Percentiles rank a stretch among this genome's conserved stretches.
Conservation (phyloP, 106 monocot genomes). For the Triglochin maritima region DNA sequence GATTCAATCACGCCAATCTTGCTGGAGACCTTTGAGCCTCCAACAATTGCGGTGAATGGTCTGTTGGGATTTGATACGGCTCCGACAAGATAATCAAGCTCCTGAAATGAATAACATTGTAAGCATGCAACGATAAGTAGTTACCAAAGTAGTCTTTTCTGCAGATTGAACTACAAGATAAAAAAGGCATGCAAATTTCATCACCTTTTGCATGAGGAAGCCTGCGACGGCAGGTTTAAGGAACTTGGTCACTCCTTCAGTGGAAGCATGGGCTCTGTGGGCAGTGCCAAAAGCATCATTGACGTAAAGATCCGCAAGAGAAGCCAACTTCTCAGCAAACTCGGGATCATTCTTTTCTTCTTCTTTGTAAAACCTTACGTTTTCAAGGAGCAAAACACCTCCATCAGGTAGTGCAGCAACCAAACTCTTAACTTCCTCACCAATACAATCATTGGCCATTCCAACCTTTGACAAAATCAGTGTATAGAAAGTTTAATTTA, state of each 20-base stretch:
- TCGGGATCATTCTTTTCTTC: slow-evolving; percentile 16
- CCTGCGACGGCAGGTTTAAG: slow-evolving; percentile 8
- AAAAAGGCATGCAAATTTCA: too few relatives aligned
- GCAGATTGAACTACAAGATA: too few relatives aligned
- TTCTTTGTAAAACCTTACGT: slow-evolving; percentile 14
- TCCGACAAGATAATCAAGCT: slow-evolving; percentile 26
- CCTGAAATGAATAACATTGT: slow-evolving; percentile 4
- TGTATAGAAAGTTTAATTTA: too few relatives aligned
- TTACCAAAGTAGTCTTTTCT: too few relatives aligned
- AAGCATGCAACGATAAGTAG: background rate
- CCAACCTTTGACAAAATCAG: background rate
- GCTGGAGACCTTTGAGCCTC: slow-evolving; percentile 19
- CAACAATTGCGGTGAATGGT: slow-evolving; percentile 22
- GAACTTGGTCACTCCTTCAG: slow-evolving; percentile 14
- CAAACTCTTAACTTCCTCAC: slow-evolving; percentile 9
- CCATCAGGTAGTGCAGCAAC: slow-evolving; percentile 7
- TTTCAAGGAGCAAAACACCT: slow-evolving; percentile 13
- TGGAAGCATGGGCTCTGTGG: slow-evolving; percentile 17
- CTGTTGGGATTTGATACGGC: slow-evolving; percentile 22
- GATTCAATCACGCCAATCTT: slow-evolving; percentile 25
- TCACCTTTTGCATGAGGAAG: slow-evolving; percentile 14
- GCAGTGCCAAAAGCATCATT: slow-evolving; percentile 16
- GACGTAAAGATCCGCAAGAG: slow-evolving; percentile 11
- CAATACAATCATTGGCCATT: slow-evolving; percentile 14
- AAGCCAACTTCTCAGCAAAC: slow-evolving; percentile 17